These are phyloP conservation scores for Ophiostoma sp. DNA, from an alignment of 2,329 filamentous ascomycete genomes.

Conservation along the genomic window DNA sequence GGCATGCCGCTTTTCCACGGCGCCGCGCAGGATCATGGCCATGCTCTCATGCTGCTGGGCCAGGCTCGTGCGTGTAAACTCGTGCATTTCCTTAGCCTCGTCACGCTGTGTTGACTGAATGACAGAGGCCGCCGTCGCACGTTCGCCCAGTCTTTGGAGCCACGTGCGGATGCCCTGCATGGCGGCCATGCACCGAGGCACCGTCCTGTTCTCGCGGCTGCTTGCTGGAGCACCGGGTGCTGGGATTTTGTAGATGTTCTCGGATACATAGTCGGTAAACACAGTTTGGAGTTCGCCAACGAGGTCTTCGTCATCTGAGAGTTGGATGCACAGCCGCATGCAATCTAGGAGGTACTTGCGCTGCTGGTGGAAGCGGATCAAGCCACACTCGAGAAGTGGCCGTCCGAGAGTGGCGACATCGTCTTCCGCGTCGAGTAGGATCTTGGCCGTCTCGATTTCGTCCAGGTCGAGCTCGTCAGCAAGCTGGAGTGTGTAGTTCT, in stretches of 20 bases:
- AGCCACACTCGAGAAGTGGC: constrained; percentile 67
- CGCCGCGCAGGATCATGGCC: constrained; percentile 69
- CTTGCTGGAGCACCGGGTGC: constrained; percentile 42
- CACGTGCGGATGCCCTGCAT: constrained; percentile 74
- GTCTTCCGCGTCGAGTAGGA: constrained; percentile 68
- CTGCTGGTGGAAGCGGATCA: constrained; percentile 84
- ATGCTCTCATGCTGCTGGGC: constrained; percentile 86
- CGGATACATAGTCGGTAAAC: constrained; percentile 51
- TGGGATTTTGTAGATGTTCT: constrained; percentile 50
- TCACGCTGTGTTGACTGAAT: constrained; percentile 58
- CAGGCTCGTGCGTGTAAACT: constrained; percentile 74
- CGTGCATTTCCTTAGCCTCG: constrained; percentile 70
- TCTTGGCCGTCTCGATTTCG: constrained; percentile 74
- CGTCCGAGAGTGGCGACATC: constrained; percentile 65
- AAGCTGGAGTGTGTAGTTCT: constrained; percentile 72
- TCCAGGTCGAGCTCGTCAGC: constrained; percentile 87
- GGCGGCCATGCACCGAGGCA: constrained; percentile 66
- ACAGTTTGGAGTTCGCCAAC: constrained; percentile 46
- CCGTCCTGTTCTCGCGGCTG: constrained; percentile 53
- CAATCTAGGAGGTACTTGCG: constrained; percentile 79
- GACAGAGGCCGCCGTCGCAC: constrained; percentile 67
- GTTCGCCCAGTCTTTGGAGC: constrained; percentile 71
- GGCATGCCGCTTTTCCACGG: constrained; percentile 70
- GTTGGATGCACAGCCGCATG: constrained; percentile 70
- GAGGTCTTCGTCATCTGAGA: constrained; percentile 55